Evolutionary conservation across 306 rosid genomes (phyloP), one percentile per base, ranked within the genome.

Genomic region (Parietaria judaica): DNA sequence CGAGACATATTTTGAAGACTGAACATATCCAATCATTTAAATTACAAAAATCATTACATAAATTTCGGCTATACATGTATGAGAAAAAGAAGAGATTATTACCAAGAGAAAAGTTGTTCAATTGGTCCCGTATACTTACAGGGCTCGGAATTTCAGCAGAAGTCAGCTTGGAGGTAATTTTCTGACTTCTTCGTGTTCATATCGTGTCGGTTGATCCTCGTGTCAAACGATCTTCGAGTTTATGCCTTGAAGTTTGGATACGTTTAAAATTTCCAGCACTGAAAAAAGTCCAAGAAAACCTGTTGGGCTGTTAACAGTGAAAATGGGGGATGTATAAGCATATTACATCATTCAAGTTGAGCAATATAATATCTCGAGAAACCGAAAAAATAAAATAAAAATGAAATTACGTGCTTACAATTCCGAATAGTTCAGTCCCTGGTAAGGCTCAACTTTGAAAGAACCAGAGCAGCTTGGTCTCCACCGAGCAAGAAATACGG

Each of bases 381-480:
- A 39, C 7, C 44, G 5, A 39, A 39, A 39, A 39, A 8, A 41
- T 5, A 41, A 41, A 43, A n/a, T n/a, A n/a, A 13, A 43, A 43
- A 5, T 4, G n/a, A 34, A 65, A 53, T 6, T 11, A 4, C 49
- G 58, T 69, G 66, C 81, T 63, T 58, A 61, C 77, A 65, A 66
- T 62, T 14, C 43, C 60, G 49, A 57, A 50, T 54, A 58, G 73
- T 66, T 82, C 87, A 77, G 58, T 84, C 80, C 63, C 70, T 79
- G 78, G 60, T 78, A 47, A 79, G 64, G 78, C 83, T 80, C 64
- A 86, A 64, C 71, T 83, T 90, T 66, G 97, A 90, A 58, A 90
- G 87, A 64, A 87, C 95, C 36, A 86, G 88, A 66, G 88, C 97
- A 50, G 97, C 95, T 71, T 90, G 97, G 81, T 90, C 97, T 66